Evolutionary conservation across 2,329 filamentous ascomycete genomes (phyloP).

Genomic region (Paecilomyces fulvus): DNA sequence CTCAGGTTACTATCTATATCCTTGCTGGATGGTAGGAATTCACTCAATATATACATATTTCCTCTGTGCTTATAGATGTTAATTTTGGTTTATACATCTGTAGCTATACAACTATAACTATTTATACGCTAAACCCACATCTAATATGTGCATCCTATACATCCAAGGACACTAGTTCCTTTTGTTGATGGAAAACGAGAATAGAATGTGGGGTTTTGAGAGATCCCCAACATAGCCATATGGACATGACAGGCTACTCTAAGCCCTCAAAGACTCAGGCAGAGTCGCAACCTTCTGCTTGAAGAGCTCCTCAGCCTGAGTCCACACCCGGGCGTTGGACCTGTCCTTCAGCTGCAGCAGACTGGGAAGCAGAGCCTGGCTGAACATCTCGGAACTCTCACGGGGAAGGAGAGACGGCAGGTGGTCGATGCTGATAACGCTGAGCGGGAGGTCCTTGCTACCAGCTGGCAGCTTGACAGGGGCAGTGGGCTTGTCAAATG

Average conservation of each 20-base stretch:
- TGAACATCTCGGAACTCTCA: constrained; percentile 82
- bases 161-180: background rate
- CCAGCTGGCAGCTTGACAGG: constrained; percentile 49
- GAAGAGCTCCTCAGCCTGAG: constrained; percentile 74
- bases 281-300: constrained; percentile 68
- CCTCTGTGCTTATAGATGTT: too few species aligned
- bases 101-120: background rate
- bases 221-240: background rate
- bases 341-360: constrained; percentile 71
- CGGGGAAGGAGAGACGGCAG: constrained; percentile 74
- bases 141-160: background rate
- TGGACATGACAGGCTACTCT: background rate
- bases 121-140: background rate
- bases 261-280: constrained; percentile 34
- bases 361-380: constrained; percentile 65
- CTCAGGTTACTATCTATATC: too few species aligned
- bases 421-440: constrained; percentile 83
- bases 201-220: background rate
- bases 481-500: constrained; percentile 81
- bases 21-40: too few species aligned
- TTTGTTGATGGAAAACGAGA: background rate
- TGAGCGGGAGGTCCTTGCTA: constrained; percentile 52
- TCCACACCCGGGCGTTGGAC: constrained; percentile 66
- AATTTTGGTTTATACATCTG: background rate
- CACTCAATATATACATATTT: too few species aligned